Evolutionary conservation across 2,329 filamentous ascomycete species (phyloP).

Genomic region (Acrodontium crateriforme): DNA sequence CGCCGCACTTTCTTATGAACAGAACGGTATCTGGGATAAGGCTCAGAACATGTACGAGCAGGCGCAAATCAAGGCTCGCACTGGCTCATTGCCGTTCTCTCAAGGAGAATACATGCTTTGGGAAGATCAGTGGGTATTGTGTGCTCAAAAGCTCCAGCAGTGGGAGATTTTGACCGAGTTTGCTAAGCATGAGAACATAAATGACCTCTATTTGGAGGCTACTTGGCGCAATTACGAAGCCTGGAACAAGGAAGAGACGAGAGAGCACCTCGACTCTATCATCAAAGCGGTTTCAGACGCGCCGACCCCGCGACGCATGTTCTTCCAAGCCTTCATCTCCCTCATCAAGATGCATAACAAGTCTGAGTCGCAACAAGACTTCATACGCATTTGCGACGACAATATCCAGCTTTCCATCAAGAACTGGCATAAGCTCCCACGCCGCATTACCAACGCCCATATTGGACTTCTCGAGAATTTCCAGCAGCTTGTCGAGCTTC

Average conservation of each 20-base stretch:
- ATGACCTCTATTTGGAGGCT: slow-evolving; percentile 86
- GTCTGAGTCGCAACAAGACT: slow-evolving; percentile 65
- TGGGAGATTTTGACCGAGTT: slow-evolving; percentile 98
- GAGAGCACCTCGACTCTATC: slow-evolving; percentile 78
- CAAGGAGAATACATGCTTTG: slow-evolving; percentile 97
- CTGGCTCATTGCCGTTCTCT: slow-evolving; percentile 89
- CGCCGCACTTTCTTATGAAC: slow-evolving; percentile 90
- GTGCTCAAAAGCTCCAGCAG: slow-evolving; percentile 94
- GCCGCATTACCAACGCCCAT: slow-evolving; percentile 84
- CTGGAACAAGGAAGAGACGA: slow-evolving; percentile 75
- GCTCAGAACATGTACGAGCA: slow-evolving; percentile 93
- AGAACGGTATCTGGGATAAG: slow-evolving; percentile 99
- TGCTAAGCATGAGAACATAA: slow-evolving; percentile 96
- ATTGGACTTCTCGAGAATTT: slow-evolving; percentile 93
- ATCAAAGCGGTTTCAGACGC: slow-evolving; percentile 98
- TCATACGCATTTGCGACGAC: slow-evolving; percentile 84
- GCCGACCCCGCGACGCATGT: slow-evolving; percentile 80
- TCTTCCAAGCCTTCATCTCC: slow-evolving; percentile 98
- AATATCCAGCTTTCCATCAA: slow-evolving; percentile 93
- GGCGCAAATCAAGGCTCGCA: slow-evolving; percentile 92
- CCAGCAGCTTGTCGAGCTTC: slow-evolving; percentile 91
- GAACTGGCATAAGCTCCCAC: slow-evolving; percentile 98
- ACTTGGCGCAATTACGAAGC: slow-evolving; percentile 93
- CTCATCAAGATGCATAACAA: slow-evolving; percentile 88
- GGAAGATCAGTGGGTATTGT: slow-evolving; percentile 98